A percentile compares a stretch with the other conserved stretches of the same genome.
Conservation (phyloP, 208 protist species). For the Leishmania guyanensis region DNA sequence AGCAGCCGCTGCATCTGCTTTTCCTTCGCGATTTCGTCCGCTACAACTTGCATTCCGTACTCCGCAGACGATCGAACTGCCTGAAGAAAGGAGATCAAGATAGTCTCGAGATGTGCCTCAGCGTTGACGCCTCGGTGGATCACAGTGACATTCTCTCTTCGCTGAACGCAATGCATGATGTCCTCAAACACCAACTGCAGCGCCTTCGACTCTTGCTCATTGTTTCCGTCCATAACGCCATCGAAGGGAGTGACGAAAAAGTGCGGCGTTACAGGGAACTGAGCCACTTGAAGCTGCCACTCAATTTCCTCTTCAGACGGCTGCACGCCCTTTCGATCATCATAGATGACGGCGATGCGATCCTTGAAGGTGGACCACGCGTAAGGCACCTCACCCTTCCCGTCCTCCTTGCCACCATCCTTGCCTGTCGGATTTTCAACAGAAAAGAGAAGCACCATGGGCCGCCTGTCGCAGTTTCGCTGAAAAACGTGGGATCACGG, state of each 20-base stretch:
- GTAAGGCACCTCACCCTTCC: conserved; percentile 12
- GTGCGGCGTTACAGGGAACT: conserved; percentile 30
- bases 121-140: conserved; percentile 73
- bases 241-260: conserved; percentile 81
- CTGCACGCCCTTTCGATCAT: conserved; percentile 17
- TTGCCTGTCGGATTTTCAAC: conserved; percentile 4
- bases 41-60: conserved; percentile 90
- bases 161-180: conserved; percentile 55
- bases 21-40: conserved; percentile 88
- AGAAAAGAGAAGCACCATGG: conserved; percentile 19
- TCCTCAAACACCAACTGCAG: conserved; percentile 64
- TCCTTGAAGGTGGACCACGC: conserved; percentile 35
- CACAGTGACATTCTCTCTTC: conserved; percentile 83
- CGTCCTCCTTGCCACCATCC: background rate
- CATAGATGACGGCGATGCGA: conserved; percentile 31
- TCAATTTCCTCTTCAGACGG: conserved; percentile 27
- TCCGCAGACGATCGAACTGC: conserved; percentile 66
- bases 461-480: background rate
- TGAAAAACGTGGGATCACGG: background rate
- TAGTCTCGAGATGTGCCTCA: conserved; percentile 59
- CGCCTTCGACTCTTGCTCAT: conserved; percentile 32
- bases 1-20: conserved; percentile 91
- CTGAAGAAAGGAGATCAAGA: conserved; percentile 64
- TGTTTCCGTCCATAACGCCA: conserved; percentile 46
- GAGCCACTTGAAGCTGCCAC: conserved; percentile 17